These are phyloP conservation scores for Metschnikowia orientalis DNA, from an alignment of 805 yeast genomes.

Conservation along the genomic window DNA sequence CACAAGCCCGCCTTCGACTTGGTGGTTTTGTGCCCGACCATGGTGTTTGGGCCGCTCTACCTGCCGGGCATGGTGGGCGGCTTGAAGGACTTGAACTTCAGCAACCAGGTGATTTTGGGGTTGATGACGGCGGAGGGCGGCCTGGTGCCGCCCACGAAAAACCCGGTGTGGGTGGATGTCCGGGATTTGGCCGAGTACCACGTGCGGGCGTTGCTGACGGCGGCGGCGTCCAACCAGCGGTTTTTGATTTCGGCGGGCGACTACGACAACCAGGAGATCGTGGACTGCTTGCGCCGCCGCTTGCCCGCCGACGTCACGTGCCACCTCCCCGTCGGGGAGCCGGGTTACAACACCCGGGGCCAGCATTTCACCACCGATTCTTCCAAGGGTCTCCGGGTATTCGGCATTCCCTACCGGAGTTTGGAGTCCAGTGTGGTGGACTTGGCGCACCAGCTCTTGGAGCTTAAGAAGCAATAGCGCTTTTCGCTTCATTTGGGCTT, in stretches of 20 bases:
- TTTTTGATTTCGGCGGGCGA: slow-evolving; percentile 26
- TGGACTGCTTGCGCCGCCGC: slow-evolving; percentile 14
- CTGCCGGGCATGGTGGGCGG: slow-evolving; percentile 1
- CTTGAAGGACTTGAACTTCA: slow-evolving; percentile 8
- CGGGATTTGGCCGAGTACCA: slow-evolving; percentile 9
- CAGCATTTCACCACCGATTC: slow-evolving; percentile 24
- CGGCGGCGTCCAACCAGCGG: slow-evolving; percentile 17
- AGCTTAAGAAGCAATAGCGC: no score
- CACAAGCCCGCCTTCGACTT: slow-evolving; percentile 6
- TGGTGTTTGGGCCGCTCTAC: slow-evolving; percentile 10
- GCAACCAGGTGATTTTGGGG: slow-evolving; percentile 5
- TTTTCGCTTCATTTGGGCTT: no score
- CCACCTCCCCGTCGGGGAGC: slow-evolving; percentile 14
- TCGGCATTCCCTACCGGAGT: slow-evolving; percentile 9
- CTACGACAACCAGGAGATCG: slow-evolving; percentile 27
- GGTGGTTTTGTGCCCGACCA: slow-evolving; percentile 8
- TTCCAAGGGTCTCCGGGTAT: slow-evolving; percentile 17
- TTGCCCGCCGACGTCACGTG: slow-evolving; percentile 5
- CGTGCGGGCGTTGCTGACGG: slow-evolving; percentile 7
- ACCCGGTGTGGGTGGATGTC: slow-evolving; percentile 10
- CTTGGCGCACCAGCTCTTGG: slow-evolving; percentile 5
- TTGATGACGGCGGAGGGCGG: background rate
- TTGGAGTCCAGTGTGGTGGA: slow-evolving; percentile 5
- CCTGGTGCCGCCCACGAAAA: slow-evolving; percentile 4
- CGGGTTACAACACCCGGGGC: slow-evolving; percentile 18